Base-by-base conservation (phyloP, 2,329 filamentous ascomycete species). In the Arachnomyces sp. region DNA sequence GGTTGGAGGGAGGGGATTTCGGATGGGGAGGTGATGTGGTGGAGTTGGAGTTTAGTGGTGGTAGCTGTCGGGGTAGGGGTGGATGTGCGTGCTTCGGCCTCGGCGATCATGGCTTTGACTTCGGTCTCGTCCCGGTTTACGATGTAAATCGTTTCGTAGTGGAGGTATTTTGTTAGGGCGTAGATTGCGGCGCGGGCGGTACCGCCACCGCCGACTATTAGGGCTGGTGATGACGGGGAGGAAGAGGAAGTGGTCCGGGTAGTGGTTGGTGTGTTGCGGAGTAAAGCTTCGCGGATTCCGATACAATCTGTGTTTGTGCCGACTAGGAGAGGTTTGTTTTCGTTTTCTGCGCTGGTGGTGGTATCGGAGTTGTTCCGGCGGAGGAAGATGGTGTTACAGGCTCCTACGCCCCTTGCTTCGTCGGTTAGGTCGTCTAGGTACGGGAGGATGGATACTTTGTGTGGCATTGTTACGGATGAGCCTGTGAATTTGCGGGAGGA, bases 281-380 rank as follows among this genome's bases (percentile, higher is more conserved):
- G 61, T 51, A 90, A 84, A 3, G 82, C 77, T 55, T 89, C 83
- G 15, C 83, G 74, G 46, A 90, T 81, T 21, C 86, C 86, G 42
- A 87, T 73, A 44, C 83, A 84, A 61, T 92, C 86, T 3, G 86
- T 90, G 66, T 92, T 90, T 32, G 84, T 83, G 39, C 85, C 86
- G 60, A 82, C 78, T 48, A 77, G 77, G 34, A 73, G 53, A n/a
- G n/a, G n/a, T n/a, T n/a, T n/a, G n/a, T n/a, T n/a, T n/a, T n/a
- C n/a, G n/a, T n/a, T n/a, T n/a, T n/a, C n/a, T n/a, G n/a, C n/a
- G n/a, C n/a, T n/a, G n/a, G 13, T 72, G 66, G 28, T 63, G 62
- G 37, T 60, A 12, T 58, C 51, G 9, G 21, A 25, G 1, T 60
- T 57, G 35, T 70, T 65, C 36, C 67, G 60, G 16, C 74, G 69